Evolutionary conservation across 2,329 filamentous ascomycete species (phyloP), one percentile per base, ranked within the genome.

Genomic region (Hortaea werneckii): DNA sequence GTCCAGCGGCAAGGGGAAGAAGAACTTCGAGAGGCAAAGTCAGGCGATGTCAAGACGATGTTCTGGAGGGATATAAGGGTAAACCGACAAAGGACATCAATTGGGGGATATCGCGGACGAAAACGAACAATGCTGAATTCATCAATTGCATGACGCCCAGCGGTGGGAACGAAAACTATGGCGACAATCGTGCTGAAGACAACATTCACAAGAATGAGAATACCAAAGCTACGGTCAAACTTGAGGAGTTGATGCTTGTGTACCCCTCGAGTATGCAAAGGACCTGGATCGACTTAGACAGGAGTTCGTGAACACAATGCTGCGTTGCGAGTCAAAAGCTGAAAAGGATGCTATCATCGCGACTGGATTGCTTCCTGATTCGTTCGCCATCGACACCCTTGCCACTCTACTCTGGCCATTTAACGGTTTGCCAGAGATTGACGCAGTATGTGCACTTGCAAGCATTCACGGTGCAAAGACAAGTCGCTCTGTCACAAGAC

Each of bases 391-490:
- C 13, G 60, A 65, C 40, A 53, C 66, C 28, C 52, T 67, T 20
- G 58, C 58, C 1, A 59, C 56, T 2, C 54, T 66, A 12, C 42
- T 67, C 29, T 60, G 66, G 54, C 65, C 66, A 4, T 64, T 68
- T 37, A 65, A 64, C 27, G 65, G 65, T 5, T 50, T 65, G 2
- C 52, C 59, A 26, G 63, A 66, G 43, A 57, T 66, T 11, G 62
- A 65, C 20, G 54, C 53, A 2, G 63, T 65, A 4, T 66, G 63
- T 63, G 59, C 58, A 34, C 64, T 65, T 49, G 57, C 61, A 51
- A 71, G 67, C 63, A 73, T 71, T 68, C 30, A n/a, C 30, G 68
- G 68, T 11, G 67, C 67, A 7, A 65, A 67, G 47, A 67, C 64
- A 1, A 65, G 64, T 34, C 58, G 64, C 10, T 61, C 54, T 8